Evolutionary conservation across 148 eudicot species (phyloP).

Genomic region (Rhododendron molle): DNA sequence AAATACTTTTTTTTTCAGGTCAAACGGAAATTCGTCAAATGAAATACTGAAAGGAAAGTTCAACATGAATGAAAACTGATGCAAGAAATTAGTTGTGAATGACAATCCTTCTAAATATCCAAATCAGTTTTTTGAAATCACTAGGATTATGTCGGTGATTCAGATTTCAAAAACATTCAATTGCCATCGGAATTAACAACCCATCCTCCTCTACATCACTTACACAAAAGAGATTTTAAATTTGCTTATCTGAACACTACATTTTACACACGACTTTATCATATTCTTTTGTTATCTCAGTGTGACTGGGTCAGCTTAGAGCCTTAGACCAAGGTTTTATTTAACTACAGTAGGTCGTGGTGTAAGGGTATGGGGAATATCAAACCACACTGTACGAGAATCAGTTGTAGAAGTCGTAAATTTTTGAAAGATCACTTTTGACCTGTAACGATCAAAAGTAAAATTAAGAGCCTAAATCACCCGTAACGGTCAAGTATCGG

Average conservation of each 20-base stretch:
- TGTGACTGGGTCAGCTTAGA: not conserved
- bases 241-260: not conserved
- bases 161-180: not conserved
- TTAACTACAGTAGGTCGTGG: not conserved
- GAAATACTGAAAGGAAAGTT: not conserved
- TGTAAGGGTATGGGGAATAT: not conserved
- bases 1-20: not conserved
- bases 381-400: not conserved
- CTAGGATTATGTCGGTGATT: not conserved
- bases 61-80: not conserved
- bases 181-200: not conserved
- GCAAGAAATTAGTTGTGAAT: not conserved
- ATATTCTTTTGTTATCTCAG: not conserved
- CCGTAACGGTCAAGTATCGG: not conserved
- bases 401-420: not conserved
- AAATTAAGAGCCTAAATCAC: not conserved
- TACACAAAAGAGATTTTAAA: not conserved
- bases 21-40: no score
- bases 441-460: no score
- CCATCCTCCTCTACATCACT: not conserved
- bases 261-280: not conserved
- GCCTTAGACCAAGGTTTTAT: not conserved
- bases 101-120: not conserved
- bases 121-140: not conserved
- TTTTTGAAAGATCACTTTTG: no score